Base-by-base conservation (phyloP, 75 land plant genomes). In the Pinus taeda region DNA sequence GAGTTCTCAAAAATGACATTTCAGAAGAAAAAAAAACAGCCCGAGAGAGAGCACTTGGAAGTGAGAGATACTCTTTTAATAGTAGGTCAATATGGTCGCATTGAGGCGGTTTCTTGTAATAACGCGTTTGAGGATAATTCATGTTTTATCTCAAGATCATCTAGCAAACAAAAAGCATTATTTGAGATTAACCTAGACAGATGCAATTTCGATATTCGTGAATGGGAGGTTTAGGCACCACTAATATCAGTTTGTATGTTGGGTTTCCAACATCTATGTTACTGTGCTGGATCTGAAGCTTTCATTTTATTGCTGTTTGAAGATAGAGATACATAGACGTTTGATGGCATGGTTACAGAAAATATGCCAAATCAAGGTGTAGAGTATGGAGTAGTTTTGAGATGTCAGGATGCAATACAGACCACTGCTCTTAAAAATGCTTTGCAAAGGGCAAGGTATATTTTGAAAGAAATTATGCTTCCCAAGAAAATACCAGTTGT, bases 241-340 rank as follows among this genome's bases (percentile, higher is more conserved):
- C 21, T 83, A 78, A 57, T 60, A 49, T 74, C 84, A 4, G 83
- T 71, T 83, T 83, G 84, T 63, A 17, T 83, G 78, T 4, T 81
- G n/a, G 78, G 84, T 13, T 65, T 56, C 57, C 37, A 67, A 57
- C 65, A 61, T 26, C 83, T 83, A 33, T 83, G 84, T 73, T 81
- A 81, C 78, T 61, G 71, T 55, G 74, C 75, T 37, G 62, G 84
- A 53, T 65, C 83, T 9, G 84, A 75, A 14, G 78, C 42, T 36
- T 83, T 74, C 65, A 56, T 83, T 39, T 53, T 83, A 21, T 60
- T 75, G 22, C 60, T 83, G 30, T 79, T 82, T 73, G 79, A 76
- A 22, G 57, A 74, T 17, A 58, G 59, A 30, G 37, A 57, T 74
- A 24, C 6, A 12, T 30, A 22, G 49, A 69, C 42, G 71, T 69